A percentile compares a stretch with the other conserved stretches of the same genome.
phyloP scores from a whole-genome alignment of 2,329 filamentous ascomycete genomes.

The Scedosporium boydii region DNA sequence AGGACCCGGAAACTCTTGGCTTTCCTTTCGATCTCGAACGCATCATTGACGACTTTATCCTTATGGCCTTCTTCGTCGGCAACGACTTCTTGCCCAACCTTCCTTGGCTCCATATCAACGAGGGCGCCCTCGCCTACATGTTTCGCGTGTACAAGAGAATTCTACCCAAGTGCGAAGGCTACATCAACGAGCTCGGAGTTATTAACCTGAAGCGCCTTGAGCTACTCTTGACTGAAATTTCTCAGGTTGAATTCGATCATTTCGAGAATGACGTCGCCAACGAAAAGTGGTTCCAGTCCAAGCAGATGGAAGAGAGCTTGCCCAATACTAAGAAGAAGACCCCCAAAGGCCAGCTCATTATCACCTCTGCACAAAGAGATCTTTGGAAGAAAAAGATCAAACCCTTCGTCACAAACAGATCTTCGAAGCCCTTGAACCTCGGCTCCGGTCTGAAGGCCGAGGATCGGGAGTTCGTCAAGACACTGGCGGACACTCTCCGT shows the following conservation, averaged over 20 bases:
- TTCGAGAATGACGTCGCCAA: conserved; percentile 88
- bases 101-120: conserved; percentile 94
- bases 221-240: conserved; percentile 71
- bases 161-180: conserved; percentile 77
- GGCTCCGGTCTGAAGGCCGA: conserved; percentile 63
- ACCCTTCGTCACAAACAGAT: conserved; percentile 66
- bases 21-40: conserved; percentile 90
- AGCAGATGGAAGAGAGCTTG: conserved; percentile 60
- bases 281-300: conserved; percentile 84
- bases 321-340: conserved; percentile 49
- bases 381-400: conserved; percentile 74
- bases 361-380: conserved; percentile 72
- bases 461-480: conserved; percentile 89
- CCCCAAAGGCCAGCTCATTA: conserved; percentile 53
- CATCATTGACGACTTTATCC: conserved; percentile 97
- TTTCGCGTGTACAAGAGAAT: conserved; percentile 93
- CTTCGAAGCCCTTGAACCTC: conserved; percentile 59
- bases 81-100: conserved; percentile 98
- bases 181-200: conserved; percentile 90
- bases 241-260: conserved; percentile 81
- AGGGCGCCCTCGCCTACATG: conserved; percentile 93
- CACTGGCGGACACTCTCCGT: conserved; percentile 59
- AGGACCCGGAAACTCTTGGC: conserved; percentile 58
- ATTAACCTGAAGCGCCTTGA: conserved; percentile 79
- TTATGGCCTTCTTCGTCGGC: conserved; percentile 98